These are phyloP conservation scores for Botrytis fabae DNA, from an alignment of 2,329 filamentous ascomycete genomes.

Conservation along the genomic window DNA sequence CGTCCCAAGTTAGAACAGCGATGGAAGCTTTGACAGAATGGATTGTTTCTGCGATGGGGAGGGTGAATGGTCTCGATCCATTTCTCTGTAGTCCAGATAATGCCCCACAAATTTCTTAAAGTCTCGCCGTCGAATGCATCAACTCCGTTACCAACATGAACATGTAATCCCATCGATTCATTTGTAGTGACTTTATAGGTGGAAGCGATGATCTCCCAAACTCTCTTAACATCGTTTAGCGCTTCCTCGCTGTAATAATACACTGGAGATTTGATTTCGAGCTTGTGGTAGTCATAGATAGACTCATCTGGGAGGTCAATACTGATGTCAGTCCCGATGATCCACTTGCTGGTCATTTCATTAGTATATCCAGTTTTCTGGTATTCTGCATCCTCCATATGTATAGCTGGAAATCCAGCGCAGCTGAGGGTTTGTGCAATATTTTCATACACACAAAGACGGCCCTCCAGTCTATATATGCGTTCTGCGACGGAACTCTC, in stretches of 20 bases:
- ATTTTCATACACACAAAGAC: constrained; percentile 3
- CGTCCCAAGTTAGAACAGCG: neutral
- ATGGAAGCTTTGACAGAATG: constrained; percentile 9
- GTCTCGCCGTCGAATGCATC: constrained; percentile 33
- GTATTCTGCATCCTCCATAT: neutral
- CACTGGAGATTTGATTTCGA: constrained; percentile 17
- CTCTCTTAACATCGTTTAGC: neutral
- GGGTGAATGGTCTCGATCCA: constrained; percentile 37
- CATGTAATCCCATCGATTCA: constrained; percentile 36
- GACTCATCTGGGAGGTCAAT: neutral
- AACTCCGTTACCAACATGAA: constrained; percentile 40
- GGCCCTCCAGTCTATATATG: neutral
- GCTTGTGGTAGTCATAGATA: constrained; percentile 7
- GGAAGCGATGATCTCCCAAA: constrained; percentile 22
- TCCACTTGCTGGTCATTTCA: constrained; percentile 7
- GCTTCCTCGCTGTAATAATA: constrained; percentile 17
- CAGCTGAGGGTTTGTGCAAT: neutral
- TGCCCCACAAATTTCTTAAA: constrained; percentile 37
- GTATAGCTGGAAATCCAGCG: constrained; percentile 4
- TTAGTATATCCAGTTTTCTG: neutral
- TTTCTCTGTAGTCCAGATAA: constrained; percentile 37
- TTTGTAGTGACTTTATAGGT: constrained; percentile 33
- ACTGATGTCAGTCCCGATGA: constrained; percentile 8
- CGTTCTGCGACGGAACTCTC: neutral
- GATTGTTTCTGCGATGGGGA: neutral